Percentiles rank a stretch among this genome's conserved stretches.
These are phyloP conservation scores for Paramecium sexaurelia DNA, from an alignment of 73 alveolate genomes.

Conservation along the genomic window DNA sequence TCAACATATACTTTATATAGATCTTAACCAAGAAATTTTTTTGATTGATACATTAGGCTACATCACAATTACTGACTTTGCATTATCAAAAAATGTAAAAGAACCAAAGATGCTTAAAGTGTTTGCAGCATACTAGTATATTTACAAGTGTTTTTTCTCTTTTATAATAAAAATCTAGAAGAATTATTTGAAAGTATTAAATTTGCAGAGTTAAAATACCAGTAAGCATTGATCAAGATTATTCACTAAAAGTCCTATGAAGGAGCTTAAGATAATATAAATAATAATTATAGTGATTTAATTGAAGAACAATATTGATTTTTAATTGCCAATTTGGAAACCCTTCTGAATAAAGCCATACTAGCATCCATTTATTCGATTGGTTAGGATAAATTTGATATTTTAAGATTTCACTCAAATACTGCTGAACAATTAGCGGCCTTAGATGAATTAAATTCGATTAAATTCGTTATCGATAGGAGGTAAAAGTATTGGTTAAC, in stretches of 20 bases:
- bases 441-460: slow-evolving; percentile 54
- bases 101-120: slow-evolving; percentile 59
- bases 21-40: slow-evolving; percentile 63
- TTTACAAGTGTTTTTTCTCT: slow-evolving; percentile 93
- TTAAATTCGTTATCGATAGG: slow-evolving; percentile 39
- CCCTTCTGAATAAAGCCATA: slow-evolving; percentile 27
- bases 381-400: slow-evolving; percentile 53
- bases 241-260: slow-evolving; percentile 60
- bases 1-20: slow-evolving; percentile 62
- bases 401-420: slow-evolving; percentile 66
- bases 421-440: slow-evolving; percentile 69
- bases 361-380: slow-evolving; percentile 69
- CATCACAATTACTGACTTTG: slow-evolving; percentile 64
- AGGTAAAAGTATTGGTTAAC: slow-evolving; percentile 23
- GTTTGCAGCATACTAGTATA: slow-evolving; percentile 94
- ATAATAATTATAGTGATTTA: not conserved
- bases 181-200: slow-evolving; percentile 90
- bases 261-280: slow-evolving; percentile 68
- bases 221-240: slow-evolving; percentile 61
- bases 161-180: slow-evolving; percentile 89
- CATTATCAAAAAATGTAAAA: slow-evolving; percentile 61
- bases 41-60: slow-evolving; percentile 65
- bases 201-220: slow-evolving; percentile 54
- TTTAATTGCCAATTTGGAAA: slow-evolving; percentile 65
- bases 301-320: slow-evolving; percentile 69